Conservation (phyloP, 768 basidiomycete genomes). For the Termitomyces sp. region DNA sequence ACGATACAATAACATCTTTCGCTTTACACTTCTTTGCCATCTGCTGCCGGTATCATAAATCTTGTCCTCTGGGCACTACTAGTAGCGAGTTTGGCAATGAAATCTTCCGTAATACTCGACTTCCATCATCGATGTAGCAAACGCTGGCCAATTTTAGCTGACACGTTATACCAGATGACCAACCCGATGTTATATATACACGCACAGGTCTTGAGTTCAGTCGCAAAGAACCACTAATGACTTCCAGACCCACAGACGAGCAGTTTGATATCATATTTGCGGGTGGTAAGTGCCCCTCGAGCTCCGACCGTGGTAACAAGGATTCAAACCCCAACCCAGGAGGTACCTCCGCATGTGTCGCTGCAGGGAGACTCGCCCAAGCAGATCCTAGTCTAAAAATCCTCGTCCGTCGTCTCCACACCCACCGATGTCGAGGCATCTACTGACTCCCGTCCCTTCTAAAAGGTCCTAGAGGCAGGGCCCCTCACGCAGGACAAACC, state of each 20-base stretch:
- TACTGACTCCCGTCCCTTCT: background rate
- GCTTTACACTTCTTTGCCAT: no score
- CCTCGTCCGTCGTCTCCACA: slow-evolving; percentile 28
- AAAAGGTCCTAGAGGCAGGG: slow-evolving; percentile 55
- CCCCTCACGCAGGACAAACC: slow-evolving; percentile 40
- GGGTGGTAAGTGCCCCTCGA: background rate
- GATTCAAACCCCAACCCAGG: slow-evolving; percentile 20
- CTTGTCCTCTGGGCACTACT: no score
- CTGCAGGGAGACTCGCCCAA: slow-evolving; percentile 48
- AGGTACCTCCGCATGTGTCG: slow-evolving; percentile 50
- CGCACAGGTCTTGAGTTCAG: background rate
- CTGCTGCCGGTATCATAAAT: no score
- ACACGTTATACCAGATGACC: background rate
- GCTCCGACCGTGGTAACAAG: background rate
- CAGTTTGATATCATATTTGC: background rate
- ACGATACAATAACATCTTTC: no score
- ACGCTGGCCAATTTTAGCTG: background rate
- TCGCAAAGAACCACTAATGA: background rate
- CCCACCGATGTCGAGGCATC: background rate
- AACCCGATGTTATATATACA: background rate
- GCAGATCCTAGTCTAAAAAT: slow-evolving; percentile 51
- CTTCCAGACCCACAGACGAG: slow-evolving; percentile 27
- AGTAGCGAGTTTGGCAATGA: no score
- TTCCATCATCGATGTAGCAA: background rate
- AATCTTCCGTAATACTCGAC: no score